Evolutionary conservation across 2,329 filamentous ascomycete species (phyloP).

Genomic region (Apiospora marii): DNA sequence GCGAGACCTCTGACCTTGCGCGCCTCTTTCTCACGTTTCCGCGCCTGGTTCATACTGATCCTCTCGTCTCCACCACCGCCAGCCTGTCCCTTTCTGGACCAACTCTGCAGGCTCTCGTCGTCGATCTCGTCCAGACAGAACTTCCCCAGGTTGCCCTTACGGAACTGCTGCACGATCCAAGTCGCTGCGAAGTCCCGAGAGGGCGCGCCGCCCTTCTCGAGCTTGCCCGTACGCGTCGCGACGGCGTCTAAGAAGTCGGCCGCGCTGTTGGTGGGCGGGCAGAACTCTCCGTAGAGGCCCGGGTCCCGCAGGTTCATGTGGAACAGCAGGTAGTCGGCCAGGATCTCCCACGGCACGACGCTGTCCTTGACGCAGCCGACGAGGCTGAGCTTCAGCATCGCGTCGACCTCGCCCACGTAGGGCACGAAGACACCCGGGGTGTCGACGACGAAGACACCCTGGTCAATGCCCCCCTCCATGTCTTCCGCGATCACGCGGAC

Average conservation of each 20-base stretch:
- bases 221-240: constrained; percentile 76
- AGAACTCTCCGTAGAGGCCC: constrained; percentile 67
- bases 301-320: constrained; percentile 77
- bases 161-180: constrained; percentile 84
- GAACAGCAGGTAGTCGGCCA: constrained; percentile 92
- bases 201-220: constrained; percentile 75
- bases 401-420: constrained; percentile 82
- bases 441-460: constrained; percentile 84
- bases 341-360: constrained; percentile 76
- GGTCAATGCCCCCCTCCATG: constrained; percentile 48
- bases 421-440: constrained; percentile 96
- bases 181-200: constrained; percentile 77
- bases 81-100: constrained; percentile 28
- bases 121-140: constrained; percentile 83
- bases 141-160: constrained; percentile 75
- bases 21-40: constrained; percentile 69
- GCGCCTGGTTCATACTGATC: constrained; percentile 73
- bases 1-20: constrained; percentile 49
- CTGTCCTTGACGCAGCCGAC: constrained; percentile 92
- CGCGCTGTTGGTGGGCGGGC: constrained; percentile 84
- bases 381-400: constrained; percentile 94
- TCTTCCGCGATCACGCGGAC: constrained; percentile 72
- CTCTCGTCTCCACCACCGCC: constrained; percentile 53
- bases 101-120: constrained; percentile 59
- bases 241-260: constrained; percentile 73